Base-by-base conservation (phyloP, 495 filamentous ascomycete species). In the Xylaria castorea region DNA sequence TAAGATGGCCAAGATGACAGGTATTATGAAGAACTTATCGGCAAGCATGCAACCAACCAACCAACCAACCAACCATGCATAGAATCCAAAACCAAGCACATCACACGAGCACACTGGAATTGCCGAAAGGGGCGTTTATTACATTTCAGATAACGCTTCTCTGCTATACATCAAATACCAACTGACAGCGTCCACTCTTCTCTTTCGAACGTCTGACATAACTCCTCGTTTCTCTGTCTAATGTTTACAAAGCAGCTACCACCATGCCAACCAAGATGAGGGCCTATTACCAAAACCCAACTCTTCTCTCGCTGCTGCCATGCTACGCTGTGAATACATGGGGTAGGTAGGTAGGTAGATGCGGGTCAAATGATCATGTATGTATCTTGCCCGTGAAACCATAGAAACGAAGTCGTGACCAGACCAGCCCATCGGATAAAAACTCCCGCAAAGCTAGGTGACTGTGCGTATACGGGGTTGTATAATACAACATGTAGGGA, bases 401-500 rank as follows among this genome's bases (percentile, higher is more conserved):
- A 40, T 60, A 70, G 38, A 66, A 65, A 62, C 27, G 55, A 72
- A 72, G 12, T 57, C 8, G 51, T 27, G 25, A 57, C 50, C 50
- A 57, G 58, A 62, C 69, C 50, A 58, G 44, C 66, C 70, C 74
- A 51, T 55, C 27, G 48, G 51, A 46, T 32, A 32, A 57, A n/a
- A 53, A 5, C 8, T 14, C 53, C 53, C 53, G 53, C 2, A 25
- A 57, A 30, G 53, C 53, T 18, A 57, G 25, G 14, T 18, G 25
- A 32, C 53, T 57, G 53, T 5, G 53, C 25, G 63, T 51, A 71
- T 72, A 55, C 22, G 61, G 40, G 73, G 72, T 71, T 27, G 68
- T 48, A 73, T 71, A 79, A 77, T 77, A 79, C 76, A 79, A 76
- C 71, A 20, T 75, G 68, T 77, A 79, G 51, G 71, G 30, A 73